Conservation (phyloP, 768 basidiomycete genomes). For the Hirschioporus abietinus region DNA sequence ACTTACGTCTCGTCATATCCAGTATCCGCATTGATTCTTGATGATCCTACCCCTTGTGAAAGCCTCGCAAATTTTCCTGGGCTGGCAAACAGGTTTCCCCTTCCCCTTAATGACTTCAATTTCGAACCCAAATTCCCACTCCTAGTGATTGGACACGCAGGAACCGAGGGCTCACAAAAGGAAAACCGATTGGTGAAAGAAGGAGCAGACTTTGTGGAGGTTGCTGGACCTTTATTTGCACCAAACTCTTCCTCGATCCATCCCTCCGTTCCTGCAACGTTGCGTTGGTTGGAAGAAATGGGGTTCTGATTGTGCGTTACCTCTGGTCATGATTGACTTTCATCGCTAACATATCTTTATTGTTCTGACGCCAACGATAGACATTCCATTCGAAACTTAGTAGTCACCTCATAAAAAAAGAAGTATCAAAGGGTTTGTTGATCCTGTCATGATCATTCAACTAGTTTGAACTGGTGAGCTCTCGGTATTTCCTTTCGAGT, state of each 20-base stretch:
- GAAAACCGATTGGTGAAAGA: background rate
- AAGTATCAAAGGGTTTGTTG: too few species aligned
- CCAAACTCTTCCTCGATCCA: background rate
- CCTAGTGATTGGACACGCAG: background rate
- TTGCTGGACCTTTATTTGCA: background rate
- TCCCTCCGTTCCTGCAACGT: background rate
- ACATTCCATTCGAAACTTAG: background rate
- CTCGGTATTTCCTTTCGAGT: too few species aligned
- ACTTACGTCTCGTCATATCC: constrained; percentile 3
- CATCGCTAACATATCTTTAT: background rate
- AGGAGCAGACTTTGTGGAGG: background rate
- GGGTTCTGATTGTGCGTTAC: background rate
- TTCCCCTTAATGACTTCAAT: background rate
- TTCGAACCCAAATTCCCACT: constrained; percentile 3
- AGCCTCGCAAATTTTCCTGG: background rate
- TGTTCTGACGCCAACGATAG: background rate
- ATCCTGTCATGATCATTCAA: too few species aligned
- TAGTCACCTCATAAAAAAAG: background rate
- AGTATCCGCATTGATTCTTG: background rate
- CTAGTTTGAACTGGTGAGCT: too few species aligned
- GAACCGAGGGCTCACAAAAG: background rate
- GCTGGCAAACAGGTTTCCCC: background rate
- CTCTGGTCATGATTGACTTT: background rate
- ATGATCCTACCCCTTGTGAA: background rate
- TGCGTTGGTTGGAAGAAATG: background rate